A percentile compares a stretch with the other conserved stretches of the same genome.
Evolutionary conservation across 805 yeast genomes (phyloP).

Genomic region (Candida multigemmis): DNA sequence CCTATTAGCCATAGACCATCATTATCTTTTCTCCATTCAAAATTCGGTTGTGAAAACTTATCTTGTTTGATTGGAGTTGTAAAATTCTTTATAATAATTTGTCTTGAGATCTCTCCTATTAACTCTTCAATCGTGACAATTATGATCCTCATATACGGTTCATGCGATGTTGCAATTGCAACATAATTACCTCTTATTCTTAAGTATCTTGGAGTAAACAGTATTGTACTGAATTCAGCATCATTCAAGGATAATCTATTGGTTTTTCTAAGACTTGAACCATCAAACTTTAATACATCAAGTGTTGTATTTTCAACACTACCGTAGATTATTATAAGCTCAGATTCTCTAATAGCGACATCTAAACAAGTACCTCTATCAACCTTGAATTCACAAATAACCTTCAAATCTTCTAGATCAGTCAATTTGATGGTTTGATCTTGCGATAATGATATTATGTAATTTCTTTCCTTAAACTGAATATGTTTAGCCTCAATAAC

Average conservation of each 20-base stretch:
- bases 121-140: constrained; percentile 37
- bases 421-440: constrained; percentile 36
- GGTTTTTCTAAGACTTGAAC: constrained; percentile 8
- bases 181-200: constrained; percentile 19
- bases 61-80: constrained; percentile 59
- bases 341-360: constrained; percentile 11
- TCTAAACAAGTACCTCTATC: constrained; percentile 48
- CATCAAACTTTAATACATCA: constrained; percentile 26
- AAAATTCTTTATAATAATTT: constrained; percentile 17
- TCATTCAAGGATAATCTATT: constrained; percentile 51
- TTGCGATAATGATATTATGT: constrained; percentile 51
- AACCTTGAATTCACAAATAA: constrained; percentile 21
- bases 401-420: constrained; percentile 4
- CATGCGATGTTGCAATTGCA: constrained; percentile 67
- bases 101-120: constrained; percentile 10
- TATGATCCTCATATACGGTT: constrained; percentile 67
- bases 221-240: constrained; percentile 58
- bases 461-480: constrained; percentile 12
- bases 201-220: constrained; percentile 51
- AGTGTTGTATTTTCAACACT: constrained; percentile 53
- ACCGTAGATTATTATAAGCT: constrained; percentile 43
- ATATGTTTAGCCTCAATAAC: constrained; percentile 28
- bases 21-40: constrained; percentile 35
- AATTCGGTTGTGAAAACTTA: constrained; percentile 45
- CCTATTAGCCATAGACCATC: constrained; percentile 60